phyloP scores from a whole-genome alignment of 2,329 filamentous ascomycete species.

The Penicillium sp. region DNA sequence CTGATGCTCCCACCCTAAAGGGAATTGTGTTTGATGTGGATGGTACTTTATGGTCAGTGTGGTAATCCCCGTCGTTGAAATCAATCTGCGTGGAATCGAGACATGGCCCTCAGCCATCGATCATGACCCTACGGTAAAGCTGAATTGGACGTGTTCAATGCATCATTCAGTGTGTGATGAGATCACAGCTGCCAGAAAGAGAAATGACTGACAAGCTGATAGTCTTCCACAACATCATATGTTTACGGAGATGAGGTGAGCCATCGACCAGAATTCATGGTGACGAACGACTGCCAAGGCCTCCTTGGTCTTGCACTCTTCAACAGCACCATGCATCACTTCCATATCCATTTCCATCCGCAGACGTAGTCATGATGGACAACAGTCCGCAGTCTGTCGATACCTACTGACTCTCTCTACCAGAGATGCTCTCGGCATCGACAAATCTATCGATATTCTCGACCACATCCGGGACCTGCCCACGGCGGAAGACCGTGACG shows the following conservation, averaged over 20 bases:
- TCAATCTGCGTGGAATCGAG: no score
- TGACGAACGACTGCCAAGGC: no score
- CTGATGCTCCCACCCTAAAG: constrained; percentile 42
- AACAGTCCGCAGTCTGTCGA: no score
- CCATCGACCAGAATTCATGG: no score
- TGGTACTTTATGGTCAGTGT: constrained; percentile 76
- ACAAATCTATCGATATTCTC: constrained; percentile 72
- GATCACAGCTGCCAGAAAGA: not conserved
- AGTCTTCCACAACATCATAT: constrained; percentile 93
- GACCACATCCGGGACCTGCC: constrained; percentile 77
- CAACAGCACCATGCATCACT: not conserved
- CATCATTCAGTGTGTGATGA: not conserved
- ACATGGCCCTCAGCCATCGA: no score
- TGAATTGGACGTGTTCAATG: not conserved
- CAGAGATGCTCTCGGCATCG: constrained; percentile 60
- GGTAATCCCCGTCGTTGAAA: not conserved
- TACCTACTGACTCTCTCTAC: not conserved
- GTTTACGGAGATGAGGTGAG: constrained; percentile 77
- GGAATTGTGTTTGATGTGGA: constrained; percentile 86
- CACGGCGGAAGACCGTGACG: constrained; percentile 49
- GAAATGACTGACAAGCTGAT: constrained; percentile 8
- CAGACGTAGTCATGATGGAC: no score
- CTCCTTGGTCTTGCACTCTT: not conserved
- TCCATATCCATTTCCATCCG: not conserved
- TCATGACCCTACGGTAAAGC: no score